Evolutionary conservation across 2,329 filamentous ascomycete genomes (phyloP).

Genomic region (Aurifilum marmelostoma): DNA sequence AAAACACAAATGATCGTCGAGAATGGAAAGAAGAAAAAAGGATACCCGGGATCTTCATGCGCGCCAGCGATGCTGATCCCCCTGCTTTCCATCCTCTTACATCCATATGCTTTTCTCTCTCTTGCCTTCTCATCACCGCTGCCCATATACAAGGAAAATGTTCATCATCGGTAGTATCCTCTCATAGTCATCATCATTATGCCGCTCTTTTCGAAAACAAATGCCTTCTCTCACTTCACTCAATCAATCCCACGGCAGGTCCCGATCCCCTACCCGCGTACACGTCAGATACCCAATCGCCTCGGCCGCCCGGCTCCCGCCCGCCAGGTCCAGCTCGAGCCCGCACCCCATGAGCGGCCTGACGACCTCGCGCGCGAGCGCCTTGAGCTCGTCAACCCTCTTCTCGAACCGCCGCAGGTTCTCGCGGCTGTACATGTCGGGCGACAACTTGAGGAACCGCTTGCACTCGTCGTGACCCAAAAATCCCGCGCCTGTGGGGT

Average conservation of each 20-base stretch:
- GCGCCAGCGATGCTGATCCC: conserved; percentile 11
- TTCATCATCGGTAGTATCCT: neutral
- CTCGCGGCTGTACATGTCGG: conserved; percentile 84
- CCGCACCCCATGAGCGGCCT: conserved; percentile 84
- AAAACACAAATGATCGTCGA: conserved; percentile 12
- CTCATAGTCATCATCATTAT: conserved; percentile 15
- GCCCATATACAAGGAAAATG: neutral
- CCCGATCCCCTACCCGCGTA: conserved; percentile 51
- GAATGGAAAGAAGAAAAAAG: neutral
- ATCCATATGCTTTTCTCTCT: neutral
- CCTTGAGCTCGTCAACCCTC: conserved; percentile 85
- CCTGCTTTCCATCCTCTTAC: conserved; percentile 10
- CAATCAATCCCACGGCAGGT: conserved; percentile 50
- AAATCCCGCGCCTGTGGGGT: conserved; percentile 63
- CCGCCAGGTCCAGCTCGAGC: conserved; percentile 75
- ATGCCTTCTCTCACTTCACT: neutral
- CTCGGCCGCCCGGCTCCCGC: conserved; percentile 46
- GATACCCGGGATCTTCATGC: neutral
- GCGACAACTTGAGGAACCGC: conserved; percentile 80
- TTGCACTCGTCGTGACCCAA: conserved; percentile 87
- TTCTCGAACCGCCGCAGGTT: conserved; percentile 84
- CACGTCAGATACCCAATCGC: conserved; percentile 56
- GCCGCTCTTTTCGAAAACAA: neutral
- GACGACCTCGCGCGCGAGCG: conserved; percentile 79
- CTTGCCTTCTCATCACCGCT: neutral